These are phyloP conservation scores for Amaranthus hypochondriacus DNA, from an alignment of 148 eudicot genomes.

Conservation along the genomic window DNA sequence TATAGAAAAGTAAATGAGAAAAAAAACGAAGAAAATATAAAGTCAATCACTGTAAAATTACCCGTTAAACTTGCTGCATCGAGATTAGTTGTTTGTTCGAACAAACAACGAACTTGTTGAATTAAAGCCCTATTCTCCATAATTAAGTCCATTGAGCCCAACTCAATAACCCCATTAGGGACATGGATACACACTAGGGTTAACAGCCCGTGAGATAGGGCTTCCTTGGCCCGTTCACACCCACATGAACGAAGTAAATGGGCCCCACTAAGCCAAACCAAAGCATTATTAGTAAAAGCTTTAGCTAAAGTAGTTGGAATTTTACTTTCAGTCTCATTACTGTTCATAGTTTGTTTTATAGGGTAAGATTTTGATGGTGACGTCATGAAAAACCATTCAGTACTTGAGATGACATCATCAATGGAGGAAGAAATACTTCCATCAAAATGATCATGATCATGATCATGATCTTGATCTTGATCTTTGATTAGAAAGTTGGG, in stretches of 20 bases:
- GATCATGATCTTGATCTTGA: constrained; percentile 21
- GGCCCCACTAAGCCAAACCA: constrained; percentile 58
- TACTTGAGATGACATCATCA: constrained; percentile 30
- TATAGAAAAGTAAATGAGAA: no score
- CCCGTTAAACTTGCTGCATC: neutral
- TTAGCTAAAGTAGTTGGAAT: constrained; percentile 30
- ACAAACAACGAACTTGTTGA: constrained; percentile 41
- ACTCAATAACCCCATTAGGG: constrained; percentile 54
- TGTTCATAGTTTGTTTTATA: constrained; percentile 29
- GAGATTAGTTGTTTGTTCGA: constrained; percentile 23
- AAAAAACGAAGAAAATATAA: no score
- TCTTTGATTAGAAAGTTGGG: constrained; percentile 13
- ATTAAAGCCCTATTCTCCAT: constrained; percentile 52
- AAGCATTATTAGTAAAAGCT: constrained; percentile 41
- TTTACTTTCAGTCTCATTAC: constrained; percentile 22
- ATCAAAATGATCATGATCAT: constrained; percentile 7
- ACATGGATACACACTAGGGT: constrained; percentile 62
- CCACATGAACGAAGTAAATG: constrained; percentile 35
- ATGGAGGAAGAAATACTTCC: constrained; percentile 1
- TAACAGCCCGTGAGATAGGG: constrained; percentile 56
- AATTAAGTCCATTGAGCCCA: constrained; percentile 49
- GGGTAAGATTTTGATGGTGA: constrained; percentile 29
- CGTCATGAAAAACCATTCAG: constrained; percentile 73
- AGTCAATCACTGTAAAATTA: no score
- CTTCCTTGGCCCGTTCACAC: constrained; percentile 75